Conservation (phyloP, 176 grass and related monocot species). For the Elaeis guineensis region DNA sequence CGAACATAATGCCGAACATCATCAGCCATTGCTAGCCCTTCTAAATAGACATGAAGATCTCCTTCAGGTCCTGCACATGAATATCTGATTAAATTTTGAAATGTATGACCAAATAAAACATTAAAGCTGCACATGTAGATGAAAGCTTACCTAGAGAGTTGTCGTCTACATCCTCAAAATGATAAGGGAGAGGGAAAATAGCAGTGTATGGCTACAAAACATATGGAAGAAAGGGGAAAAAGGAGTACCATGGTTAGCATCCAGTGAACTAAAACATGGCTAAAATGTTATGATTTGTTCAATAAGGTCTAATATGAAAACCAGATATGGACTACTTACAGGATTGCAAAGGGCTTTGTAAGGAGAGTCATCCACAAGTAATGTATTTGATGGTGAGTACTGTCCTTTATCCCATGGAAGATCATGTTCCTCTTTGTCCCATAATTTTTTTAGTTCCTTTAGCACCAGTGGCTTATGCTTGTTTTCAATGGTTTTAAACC, state of each 20-base stretch:
- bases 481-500: conserved; percentile 53
- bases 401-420: conserved; percentile 74
- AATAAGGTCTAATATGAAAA: conserved; percentile 10
- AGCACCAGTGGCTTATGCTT: conserved; percentile 62
- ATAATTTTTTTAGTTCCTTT: conserved; percentile 86
- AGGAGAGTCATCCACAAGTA: conserved; percentile 96
- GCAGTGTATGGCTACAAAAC: conserved; percentile 59
- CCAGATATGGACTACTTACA: conserved; percentile 33
- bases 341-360: conserved; percentile 87
- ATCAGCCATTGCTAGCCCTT: conserved; percentile 44
- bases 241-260: too few species aligned
- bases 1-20: conserved; percentile 55
- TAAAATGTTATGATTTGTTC: conserved; percentile 10
- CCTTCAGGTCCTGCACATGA: conserved; percentile 56
- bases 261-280: neutral
- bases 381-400: conserved; percentile 79
- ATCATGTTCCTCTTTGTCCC: conserved; percentile 62
- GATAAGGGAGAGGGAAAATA: conserved; percentile 61
- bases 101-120: neutral
- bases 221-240: neutral
- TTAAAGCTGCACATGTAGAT: neutral
- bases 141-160: conserved; percentile 59
- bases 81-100: conserved; percentile 7
- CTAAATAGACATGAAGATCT: conserved; percentile 78
- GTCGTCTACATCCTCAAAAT: conserved; percentile 39